These are phyloP conservation scores for Erodium trifolium DNA, from an alignment of 441 rosid genomes.

Conservation along the genomic window DNA sequence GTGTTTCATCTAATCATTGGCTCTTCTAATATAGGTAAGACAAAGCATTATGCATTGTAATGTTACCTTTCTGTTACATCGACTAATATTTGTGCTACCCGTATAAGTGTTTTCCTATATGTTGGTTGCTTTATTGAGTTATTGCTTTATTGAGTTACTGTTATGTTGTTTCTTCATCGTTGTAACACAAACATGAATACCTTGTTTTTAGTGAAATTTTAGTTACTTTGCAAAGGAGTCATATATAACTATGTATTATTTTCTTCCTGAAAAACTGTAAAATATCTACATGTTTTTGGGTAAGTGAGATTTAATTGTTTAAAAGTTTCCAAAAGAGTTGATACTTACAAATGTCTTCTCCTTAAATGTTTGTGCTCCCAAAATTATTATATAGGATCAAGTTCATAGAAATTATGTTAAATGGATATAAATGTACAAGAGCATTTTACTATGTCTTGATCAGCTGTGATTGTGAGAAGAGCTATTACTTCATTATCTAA, in stretches of 20 bases:
- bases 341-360: background rate
- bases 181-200: background rate
- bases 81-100: background rate
- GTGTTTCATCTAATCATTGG: slow-evolving; percentile 61
- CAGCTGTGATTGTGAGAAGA: background rate
- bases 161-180: too few relatives aligned
- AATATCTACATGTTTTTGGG: background rate
- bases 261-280: background rate
- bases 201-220: background rate
- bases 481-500: background rate
- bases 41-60: slow-evolving; percentile 9
- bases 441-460: background rate
- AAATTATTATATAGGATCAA: background rate
- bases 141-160: too few relatives aligned
- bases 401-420: background rate
- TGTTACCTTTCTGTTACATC: slow-evolving; percentile 4
- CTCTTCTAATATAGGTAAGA: slow-evolving; percentile 48
- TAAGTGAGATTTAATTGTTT: background rate
- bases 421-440: background rate
- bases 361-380: background rate
- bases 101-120: background rate
- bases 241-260: background rate
- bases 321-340: background rate
- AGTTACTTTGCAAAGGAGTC: background rate
- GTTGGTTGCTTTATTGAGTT: too few relatives aligned